A percentile compares a stretch with the other conserved stretches of the same genome.
These are phyloP conservation scores for Coniella lustricola DNA, from an alignment of 2,329 filamentous ascomycete species.

Conservation along the genomic window DNA sequence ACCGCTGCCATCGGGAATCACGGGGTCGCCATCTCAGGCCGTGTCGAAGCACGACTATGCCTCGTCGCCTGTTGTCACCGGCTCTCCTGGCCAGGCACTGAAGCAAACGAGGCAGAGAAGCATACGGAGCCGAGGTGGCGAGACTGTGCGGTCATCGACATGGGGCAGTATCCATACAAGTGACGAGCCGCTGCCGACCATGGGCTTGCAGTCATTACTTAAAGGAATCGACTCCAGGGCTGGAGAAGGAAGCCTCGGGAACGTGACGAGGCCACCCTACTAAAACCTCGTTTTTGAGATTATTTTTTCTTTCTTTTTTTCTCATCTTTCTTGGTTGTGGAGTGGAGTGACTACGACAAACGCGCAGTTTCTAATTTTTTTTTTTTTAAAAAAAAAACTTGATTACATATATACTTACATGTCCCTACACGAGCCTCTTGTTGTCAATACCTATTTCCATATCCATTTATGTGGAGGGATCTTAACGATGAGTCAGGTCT, in stretches of 20 bases:
- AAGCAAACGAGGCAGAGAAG: slow-evolving; percentile 27
- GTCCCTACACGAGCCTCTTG: too few relatives aligned
- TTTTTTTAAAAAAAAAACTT: too few relatives aligned
- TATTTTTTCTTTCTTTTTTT: background rate
- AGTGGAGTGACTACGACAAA: background rate
- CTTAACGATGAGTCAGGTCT: too few relatives aligned
- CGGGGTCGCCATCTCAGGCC: slow-evolving; percentile 16
- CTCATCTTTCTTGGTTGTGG: background rate
- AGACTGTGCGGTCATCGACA: slow-evolving; percentile 30
- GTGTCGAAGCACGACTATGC: slow-evolving; percentile 14
- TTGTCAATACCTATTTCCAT: too few relatives aligned
- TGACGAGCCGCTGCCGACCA: slow-evolving; percentile 25
- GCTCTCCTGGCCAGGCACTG: slow-evolving; percentile 9
- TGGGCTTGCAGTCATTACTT: slow-evolving; percentile 44
- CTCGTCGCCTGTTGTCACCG: background rate
- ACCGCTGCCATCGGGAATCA: slow-evolving; percentile 36
- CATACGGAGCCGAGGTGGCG: slow-evolving; percentile 35
- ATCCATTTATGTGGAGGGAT: too few relatives aligned
- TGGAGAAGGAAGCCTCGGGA: slow-evolving; percentile 39
- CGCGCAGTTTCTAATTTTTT: too few relatives aligned
- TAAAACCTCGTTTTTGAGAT: slow-evolving; percentile 20
- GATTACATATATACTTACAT: background rate
- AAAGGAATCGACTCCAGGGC: slow-evolving; percentile 43
- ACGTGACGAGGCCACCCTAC: slow-evolving; percentile 43
- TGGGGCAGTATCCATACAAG: slow-evolving; percentile 24